Percentiles rank a stretch among this genome's conserved stretches.
phyloP scores from a whole-genome alignment of 2,329 filamentous ascomycete species.

The Aspergillus sp. region DNA sequence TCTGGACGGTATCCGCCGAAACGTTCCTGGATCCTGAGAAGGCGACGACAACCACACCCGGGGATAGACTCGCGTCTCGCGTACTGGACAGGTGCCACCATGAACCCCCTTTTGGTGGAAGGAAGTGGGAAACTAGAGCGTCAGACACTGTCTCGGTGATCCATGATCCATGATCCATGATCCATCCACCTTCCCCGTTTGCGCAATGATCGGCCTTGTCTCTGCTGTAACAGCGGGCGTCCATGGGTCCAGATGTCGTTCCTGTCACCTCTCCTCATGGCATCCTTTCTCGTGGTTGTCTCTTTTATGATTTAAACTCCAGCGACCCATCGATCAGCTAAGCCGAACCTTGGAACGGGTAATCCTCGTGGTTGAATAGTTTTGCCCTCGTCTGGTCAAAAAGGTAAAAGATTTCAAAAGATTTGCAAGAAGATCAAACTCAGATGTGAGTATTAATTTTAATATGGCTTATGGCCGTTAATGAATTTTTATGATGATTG shows the following conservation, averaged over 20 bases:
- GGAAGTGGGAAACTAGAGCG: too few relatives aligned
- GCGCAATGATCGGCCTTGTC: not conserved
- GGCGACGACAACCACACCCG: too few relatives aligned
- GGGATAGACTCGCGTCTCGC: too few relatives aligned
- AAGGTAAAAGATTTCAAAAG: too few relatives aligned
- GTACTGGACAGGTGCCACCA: too few relatives aligned
- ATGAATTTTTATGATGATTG: too few relatives aligned
- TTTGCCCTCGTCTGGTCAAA: too few relatives aligned
- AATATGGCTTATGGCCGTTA: too few relatives aligned
- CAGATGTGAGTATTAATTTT: too few relatives aligned
- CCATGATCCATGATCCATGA: not conserved
- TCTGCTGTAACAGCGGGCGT: not conserved
- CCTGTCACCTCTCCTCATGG: conserved; percentile 11
- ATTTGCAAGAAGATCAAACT: too few relatives aligned
- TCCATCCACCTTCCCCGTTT: not conserved
- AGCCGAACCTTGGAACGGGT: conserved; percentile 11
- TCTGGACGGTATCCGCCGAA: too few relatives aligned
- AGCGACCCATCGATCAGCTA: conserved; percentile 13
- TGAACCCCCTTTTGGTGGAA: too few relatives aligned
- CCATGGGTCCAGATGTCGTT: conserved; percentile 9
- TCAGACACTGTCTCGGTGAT: not conserved
- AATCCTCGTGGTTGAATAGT: conserved; percentile 12
- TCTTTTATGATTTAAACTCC: conserved; percentile 12
- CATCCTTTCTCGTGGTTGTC: conserved; percentile 11
- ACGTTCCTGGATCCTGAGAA: not conserved